Evolutionary conservation across 75 land plant genomes (phyloP), one percentile per base, ranked within the genome.

Genomic region (Adiantum capillusveneris): DNA sequence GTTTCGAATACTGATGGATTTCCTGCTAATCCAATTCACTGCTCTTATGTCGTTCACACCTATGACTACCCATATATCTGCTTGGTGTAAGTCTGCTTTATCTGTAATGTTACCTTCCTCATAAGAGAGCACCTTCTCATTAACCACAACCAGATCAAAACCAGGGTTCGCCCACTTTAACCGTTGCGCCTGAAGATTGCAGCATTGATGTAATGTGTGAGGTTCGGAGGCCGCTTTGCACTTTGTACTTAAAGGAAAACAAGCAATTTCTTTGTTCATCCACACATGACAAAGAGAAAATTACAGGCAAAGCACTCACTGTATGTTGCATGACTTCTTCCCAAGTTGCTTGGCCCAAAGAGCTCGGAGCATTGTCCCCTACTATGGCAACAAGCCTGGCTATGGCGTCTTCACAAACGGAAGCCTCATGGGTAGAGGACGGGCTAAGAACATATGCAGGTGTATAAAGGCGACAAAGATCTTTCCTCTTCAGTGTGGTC

Each of bases 321-420:
- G 89, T 93, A 71, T 93, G 98, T 21, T 58, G 73, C 90, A 93
- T 76, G 62, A 93, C 96, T 31, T 88, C 83, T 58, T 68, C 62
- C 98, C 98, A 93, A 6, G 85, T 62, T 18, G 76, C 65, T 30
- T 28, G 26, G 59, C 80, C 80, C 14, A 93, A 44, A 6, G 96
- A 90, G 63, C 98, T 93, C 29, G 75, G 21, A 43, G 73, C 74
- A 1, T 77, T 83, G 21, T 81, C 83, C 19, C 87, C 95, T 0
- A 93, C 86, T 2, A 93, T 16, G 11, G 87, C 84, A n/a, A 85
- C 77, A 25, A 93, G 67, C 59, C 73, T 85, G 36, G 89, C 96
- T 37, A 34, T 45, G 29, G 79, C 67, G 20, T 36, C 31, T 31
- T 41, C 31, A 6, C 79, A 68, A 42, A 64, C 59, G 17, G 37